Evolutionary conservation across 2,329 filamentous ascomycete genomes (phyloP).

Genomic region (Alternaria atra): DNA sequence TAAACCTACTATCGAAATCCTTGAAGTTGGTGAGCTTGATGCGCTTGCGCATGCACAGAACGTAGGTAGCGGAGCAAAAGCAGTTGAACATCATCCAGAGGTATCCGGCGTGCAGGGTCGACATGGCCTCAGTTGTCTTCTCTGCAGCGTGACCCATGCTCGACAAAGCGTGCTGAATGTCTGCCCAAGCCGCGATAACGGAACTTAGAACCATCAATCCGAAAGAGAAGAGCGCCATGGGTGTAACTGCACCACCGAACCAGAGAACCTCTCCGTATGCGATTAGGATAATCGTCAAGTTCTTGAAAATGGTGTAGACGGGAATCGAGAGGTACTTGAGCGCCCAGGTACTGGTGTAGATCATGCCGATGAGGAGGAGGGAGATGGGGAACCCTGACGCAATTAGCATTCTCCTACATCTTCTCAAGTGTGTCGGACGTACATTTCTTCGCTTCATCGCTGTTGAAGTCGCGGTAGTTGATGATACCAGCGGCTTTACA

Average conservation of each 20-base stretch:
- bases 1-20: slow-evolving; percentile 91
- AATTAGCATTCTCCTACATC: slow-evolving; percentile 19
- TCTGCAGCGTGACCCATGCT: slow-evolving; percentile 62
- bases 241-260: slow-evolving; percentile 93
- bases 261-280: slow-evolving; percentile 98
- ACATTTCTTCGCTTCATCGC: slow-evolving; percentile 93
- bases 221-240: slow-evolving; percentile 89
- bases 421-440: slow-evolving; percentile 48
- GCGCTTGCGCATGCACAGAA: slow-evolving; percentile 94
- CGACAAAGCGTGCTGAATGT: slow-evolving; percentile 85
- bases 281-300: slow-evolving; percentile 97
- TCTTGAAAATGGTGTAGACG: slow-evolving; percentile 99
- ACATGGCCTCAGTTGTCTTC: slow-evolving; percentile 77
- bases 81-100: slow-evolving; percentile 99
- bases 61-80: slow-evolving; percentile 88
- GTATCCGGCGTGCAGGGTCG: slow-evolving; percentile 92
- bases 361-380: slow-evolving; percentile 96
- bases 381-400: slow-evolving; percentile 91
- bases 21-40: slow-evolving; percentile 99
- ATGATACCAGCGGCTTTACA: slow-evolving; percentile 86
- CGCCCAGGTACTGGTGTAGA: slow-evolving; percentile 96
- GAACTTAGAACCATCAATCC: slow-evolving; percentile 96
- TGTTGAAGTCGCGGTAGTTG: slow-evolving; percentile 83
- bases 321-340: slow-evolving; percentile 96
- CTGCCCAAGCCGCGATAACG: slow-evolving; percentile 94